Conservation (phyloP, 257 asterid genomes). For the Solanum chmielewskii region DNA sequence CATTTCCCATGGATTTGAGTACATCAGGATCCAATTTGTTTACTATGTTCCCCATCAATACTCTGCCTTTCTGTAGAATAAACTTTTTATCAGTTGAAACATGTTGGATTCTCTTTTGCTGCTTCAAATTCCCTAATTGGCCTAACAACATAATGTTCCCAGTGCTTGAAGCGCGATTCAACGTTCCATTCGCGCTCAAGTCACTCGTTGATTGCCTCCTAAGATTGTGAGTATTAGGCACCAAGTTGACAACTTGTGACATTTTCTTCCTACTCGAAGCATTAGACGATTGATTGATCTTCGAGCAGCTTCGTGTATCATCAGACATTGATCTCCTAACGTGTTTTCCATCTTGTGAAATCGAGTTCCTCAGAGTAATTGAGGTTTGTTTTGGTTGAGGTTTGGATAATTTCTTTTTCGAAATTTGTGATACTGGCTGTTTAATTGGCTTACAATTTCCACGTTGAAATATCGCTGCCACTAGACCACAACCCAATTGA, state of each 20-base stretch:
- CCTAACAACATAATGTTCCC: constrained; percentile 40
- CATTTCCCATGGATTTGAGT: constrained; percentile 45
- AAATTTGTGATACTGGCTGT: constrained; percentile 4
- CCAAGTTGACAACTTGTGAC: constrained; percentile 16
- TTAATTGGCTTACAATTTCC: constrained; percentile 16
- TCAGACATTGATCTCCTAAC: background rate
- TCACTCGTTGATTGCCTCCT: constrained; percentile 21
- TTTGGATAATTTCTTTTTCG: constrained; percentile 9
- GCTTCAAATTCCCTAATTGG: constrained; percentile 33
- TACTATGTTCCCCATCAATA: constrained; percentile 9
- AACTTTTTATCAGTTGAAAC: background rate
- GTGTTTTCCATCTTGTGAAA: background rate
- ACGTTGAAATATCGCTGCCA: constrained; percentile 21
- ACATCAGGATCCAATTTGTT: constrained; percentile 27
- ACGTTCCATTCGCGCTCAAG: constrained; percentile 14
- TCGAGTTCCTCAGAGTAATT: constrained; percentile 4
- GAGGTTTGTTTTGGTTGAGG: background rate
- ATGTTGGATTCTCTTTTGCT: background rate
- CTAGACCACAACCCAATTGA: constrained; percentile 44
- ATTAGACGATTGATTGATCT: constrained; percentile 12
- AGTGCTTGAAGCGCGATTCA: constrained; percentile 14
- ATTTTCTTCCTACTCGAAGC: constrained; percentile 4
- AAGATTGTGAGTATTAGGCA: constrained; percentile 4
- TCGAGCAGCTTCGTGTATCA: constrained; percentile 6
- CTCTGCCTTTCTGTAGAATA: background rate